Conservation (phyloP, 2,329 filamentous ascomycete genomes). For the Diaporthe sp. region DNA sequence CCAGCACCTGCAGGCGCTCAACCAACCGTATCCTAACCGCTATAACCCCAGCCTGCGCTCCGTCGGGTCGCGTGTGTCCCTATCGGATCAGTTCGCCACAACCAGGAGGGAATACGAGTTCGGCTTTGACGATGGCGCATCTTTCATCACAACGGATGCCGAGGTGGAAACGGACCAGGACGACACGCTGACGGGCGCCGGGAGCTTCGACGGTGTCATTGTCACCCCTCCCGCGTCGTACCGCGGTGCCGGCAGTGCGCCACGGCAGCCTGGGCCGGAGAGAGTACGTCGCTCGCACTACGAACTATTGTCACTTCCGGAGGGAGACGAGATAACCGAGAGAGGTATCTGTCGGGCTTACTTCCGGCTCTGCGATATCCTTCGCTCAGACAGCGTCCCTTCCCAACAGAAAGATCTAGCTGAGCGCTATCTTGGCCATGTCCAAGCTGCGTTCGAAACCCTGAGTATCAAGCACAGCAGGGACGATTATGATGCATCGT, state of each 20-base stretch:
- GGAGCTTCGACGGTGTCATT: constrained; percentile 39
- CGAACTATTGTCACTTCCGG: constrained; percentile 60
- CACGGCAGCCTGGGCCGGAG: neutral
- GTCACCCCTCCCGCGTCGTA: constrained; percentile 18
- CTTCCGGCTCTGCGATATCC: constrained; percentile 58
- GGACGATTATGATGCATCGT: constrained; percentile 56
- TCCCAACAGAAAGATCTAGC: constrained; percentile 55
- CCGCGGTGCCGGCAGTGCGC: neutral
- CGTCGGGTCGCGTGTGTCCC: constrained; percentile 60
- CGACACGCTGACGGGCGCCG: constrained; percentile 44
- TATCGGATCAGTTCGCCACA: constrained; percentile 63
- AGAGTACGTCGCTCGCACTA: constrained; percentile 48
- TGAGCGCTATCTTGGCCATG: constrained; percentile 56
- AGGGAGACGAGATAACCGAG: constrained; percentile 46
- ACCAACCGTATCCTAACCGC: constrained; percentile 3
- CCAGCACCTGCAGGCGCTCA: constrained; percentile 12
- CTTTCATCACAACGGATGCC: constrained; percentile 52
- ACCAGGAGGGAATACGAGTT: constrained; percentile 63
- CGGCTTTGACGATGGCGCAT: constrained; percentile 63
- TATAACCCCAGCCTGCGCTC: constrained; percentile 48
- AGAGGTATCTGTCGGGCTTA: constrained; percentile 58
- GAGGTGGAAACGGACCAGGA: constrained; percentile 17
- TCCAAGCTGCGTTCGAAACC: constrained; percentile 62
- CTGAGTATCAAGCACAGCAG: constrained; percentile 60
- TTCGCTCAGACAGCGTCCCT: constrained; percentile 60